Conservation (phyloP, 257 asterid species). For the Capsicum chinense region DNA sequence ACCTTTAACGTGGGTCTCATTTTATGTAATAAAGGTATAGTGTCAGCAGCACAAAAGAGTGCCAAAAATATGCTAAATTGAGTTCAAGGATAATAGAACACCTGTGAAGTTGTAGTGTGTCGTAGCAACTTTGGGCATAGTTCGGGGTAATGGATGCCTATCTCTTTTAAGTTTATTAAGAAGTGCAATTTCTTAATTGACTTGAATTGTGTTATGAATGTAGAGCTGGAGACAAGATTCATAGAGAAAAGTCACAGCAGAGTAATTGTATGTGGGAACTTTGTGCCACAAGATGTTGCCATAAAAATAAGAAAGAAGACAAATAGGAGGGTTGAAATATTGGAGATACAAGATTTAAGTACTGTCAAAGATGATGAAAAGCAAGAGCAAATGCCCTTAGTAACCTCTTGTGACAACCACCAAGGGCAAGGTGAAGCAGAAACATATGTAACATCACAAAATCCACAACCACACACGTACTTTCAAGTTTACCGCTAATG, state of each 20-base stretch:
- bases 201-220: neutral
- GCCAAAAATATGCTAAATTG: too few relatives aligned
- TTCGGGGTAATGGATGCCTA: too few relatives aligned
- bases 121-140: too few relatives aligned
- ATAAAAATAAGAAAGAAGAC: constrained; percentile 33
- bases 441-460: constrained; percentile 9
- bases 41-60: too few relatives aligned
- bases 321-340: constrained; percentile 36
- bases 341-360: constrained; percentile 30
- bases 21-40: too few relatives aligned
- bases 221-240: constrained; percentile 29
- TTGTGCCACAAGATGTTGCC: constrained; percentile 37
- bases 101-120: too few relatives aligned
- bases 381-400: constrained; percentile 15
- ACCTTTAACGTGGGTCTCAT: too few relatives aligned
- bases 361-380: neutral
- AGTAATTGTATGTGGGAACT: constrained; percentile 33
- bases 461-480: neutral
- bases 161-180: neutral
- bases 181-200: neutral
- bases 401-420: neutral
- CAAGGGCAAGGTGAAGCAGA: neutral
- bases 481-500: constrained; percentile 11
- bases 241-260: constrained; percentile 36
- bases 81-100: too few relatives aligned